These are phyloP conservation scores for Withania somnifera DNA, from an alignment of 305 asterid genomes.

Conservation along the genomic window DNA sequence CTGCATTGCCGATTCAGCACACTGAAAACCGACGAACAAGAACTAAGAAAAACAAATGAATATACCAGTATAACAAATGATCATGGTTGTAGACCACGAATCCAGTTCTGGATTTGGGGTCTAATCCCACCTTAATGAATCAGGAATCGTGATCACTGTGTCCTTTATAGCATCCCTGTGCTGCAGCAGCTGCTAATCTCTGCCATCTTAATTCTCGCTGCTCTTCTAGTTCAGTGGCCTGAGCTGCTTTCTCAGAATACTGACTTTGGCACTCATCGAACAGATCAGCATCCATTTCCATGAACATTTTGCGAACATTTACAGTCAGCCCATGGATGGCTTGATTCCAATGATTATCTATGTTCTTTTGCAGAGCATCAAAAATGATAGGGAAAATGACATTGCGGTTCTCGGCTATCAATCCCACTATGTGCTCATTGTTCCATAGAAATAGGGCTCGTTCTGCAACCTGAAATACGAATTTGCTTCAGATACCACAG, in stretches of 20 bases:
- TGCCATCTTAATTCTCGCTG: slow-evolving; percentile 58
- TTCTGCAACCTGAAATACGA: slow-evolving; percentile 63
- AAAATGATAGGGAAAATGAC: slow-evolving; percentile 61
- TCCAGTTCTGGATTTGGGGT: background rate
- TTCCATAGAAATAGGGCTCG: slow-evolving; percentile 76
- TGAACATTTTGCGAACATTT: slow-evolving; percentile 59
- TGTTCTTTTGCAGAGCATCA: slow-evolving; percentile 62
- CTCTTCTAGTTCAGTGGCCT: slow-evolving; percentile 34
- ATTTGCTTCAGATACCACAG: background rate
- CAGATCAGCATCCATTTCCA: slow-evolving; percentile 61
- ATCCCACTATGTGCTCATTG: slow-evolving; percentile 48
- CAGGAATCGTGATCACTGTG: background rate
- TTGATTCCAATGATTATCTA: slow-evolving; percentile 71
- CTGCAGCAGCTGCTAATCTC: slow-evolving; percentile 50
- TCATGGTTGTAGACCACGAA: background rate
- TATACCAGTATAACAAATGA: background rate
- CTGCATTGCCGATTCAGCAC: slow-evolving; percentile 1
- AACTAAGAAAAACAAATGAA: background rate
- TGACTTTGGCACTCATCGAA: slow-evolving; percentile 63
- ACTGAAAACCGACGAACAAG: background rate
- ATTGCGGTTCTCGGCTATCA: slow-evolving; percentile 54
- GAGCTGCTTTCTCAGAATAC: slow-evolving; percentile 43
- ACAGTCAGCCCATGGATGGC: slow-evolving; percentile 56
- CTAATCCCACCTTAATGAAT: background rate
- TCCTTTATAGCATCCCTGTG: slow-evolving; percentile 28